Conservation (phyloP, 352 stramenopile genomes). For the Peronospora tabacina region DNA sequence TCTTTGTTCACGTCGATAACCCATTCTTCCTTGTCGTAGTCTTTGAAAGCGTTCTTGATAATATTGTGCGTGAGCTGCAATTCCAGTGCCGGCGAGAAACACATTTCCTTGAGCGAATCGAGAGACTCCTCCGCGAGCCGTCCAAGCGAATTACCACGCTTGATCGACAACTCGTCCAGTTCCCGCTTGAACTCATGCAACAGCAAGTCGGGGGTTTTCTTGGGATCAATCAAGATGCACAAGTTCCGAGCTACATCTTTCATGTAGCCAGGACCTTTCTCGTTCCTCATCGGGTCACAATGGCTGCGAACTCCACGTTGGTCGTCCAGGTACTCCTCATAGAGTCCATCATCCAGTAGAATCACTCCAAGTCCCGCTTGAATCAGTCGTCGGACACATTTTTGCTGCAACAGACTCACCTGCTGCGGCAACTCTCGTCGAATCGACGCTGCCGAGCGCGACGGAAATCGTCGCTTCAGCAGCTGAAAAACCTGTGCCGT, state of each 20-base stretch:
- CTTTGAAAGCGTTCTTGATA: constrained; percentile 78
- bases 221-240: constrained; percentile 72
- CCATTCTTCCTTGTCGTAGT: constrained; percentile 87
- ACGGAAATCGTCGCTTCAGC: constrained; percentile 58
- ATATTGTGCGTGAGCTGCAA: constrained; percentile 86
- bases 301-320: constrained; percentile 15
- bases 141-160: constrained; percentile 54
- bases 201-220: constrained; percentile 75
- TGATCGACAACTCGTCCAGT: constrained; percentile 78
- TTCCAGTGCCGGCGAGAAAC: constrained; percentile 78
- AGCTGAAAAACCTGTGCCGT: constrained; percentile 70
- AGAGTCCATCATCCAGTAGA: constrained; percentile 67
- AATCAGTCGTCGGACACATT: constrained; percentile 70
- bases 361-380: constrained; percentile 68
- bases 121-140: constrained; percentile 71
- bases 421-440: constrained; percentile 59
- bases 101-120: constrained; percentile 74
- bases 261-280: no score
- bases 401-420: constrained; percentile 70
- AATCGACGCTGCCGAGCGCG: constrained; percentile 58
- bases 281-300: constrained; percentile 26
- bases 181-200: constrained; percentile 85
- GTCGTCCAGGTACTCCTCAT: constrained; percentile 34
- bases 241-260: constrained; percentile 58
- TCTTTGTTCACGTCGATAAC: constrained; percentile 81